Evolutionary conservation across 2,329 filamentous ascomycete genomes (phyloP), one percentile per base, ranked within the genome.

Genomic region (Penicillium expansum): DNA sequence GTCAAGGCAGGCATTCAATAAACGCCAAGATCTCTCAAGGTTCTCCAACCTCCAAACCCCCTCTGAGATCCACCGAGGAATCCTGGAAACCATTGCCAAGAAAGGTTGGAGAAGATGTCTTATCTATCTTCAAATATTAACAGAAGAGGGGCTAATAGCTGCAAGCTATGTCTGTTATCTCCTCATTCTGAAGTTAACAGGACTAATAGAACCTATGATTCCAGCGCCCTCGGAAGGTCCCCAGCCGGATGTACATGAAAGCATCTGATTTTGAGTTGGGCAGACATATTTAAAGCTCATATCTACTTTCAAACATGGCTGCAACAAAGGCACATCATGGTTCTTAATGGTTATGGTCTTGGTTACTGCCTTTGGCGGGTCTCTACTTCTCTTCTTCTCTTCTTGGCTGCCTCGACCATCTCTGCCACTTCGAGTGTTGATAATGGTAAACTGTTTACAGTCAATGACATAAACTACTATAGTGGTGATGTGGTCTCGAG

Each of bases 391-490:
- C 27, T 54, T 24, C 5, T 43, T 38, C 32, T 55, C n/a, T 20
- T 55, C 13, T 20, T 45, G 11, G 20, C 24, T 14, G 32, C 14
- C 24, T 20, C 38, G 11, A 24, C 32, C 22, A 37, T 45, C 6
- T 37, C 24, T 10, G 24, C 39, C 18, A 41, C 53, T 39, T 10
- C 32, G 7, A 45, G 32, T 39, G 20, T 58, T 5, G 56, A 61
- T 22, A 57, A 61, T n/a, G 58, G 60, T 10, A 62, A 53, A 30
- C 24, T 61, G 2, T 56, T 48, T 18, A 52, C 44, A 0, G 59
- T 74, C 9, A 67, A 74, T 65, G 68, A 66, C 2, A 69, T 71
- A 22, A 61, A 53, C n/a, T 75, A 73, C 49, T 72, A 70, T 60
- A 60, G 65, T 47, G 59, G 66, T 3, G 51, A 57, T 48, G 39